Percentiles rank a stretch among this genome's conserved stretches.
Conservation (phyloP, 108 stramenopile species). For the Poteriospumella lacustris region DNA sequence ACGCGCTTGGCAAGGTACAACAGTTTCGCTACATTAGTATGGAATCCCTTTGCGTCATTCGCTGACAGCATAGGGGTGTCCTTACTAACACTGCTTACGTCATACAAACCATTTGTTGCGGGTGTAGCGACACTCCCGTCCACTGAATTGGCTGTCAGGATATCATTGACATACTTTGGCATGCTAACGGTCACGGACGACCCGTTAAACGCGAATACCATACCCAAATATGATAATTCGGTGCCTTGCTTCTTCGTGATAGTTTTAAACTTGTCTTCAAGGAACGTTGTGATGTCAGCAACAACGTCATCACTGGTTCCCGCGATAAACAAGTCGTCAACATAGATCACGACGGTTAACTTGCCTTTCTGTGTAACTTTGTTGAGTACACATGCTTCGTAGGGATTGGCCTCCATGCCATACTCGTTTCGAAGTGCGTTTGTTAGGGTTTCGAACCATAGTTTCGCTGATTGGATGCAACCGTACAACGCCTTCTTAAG, state of each 20-base stretch:
- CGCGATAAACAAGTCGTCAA: slow-evolving; percentile 4
- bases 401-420: background rate
- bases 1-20: background rate
- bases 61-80: background rate
- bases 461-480: background rate
- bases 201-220: slow-evolving; percentile 10
- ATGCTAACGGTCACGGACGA: background rate
- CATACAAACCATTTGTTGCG: background rate
- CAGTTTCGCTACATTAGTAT: background rate
- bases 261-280: background rate
- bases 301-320: background rate
- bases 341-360: background rate
- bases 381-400: slow-evolving; percentile 23
- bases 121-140: background rate
- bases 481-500: slow-evolving; percentile 5
- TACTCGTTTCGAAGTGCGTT: background rate
- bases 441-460: background rate
- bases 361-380: background rate
- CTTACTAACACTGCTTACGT: background rate
- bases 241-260: background rate
- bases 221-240: background rate
- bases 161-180: background rate
- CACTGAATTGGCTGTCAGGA: background rate
- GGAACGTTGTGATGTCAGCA: background rate
- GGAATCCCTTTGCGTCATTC: background rate